Evolutionary conservation across 2,329 filamentous ascomycete genomes (phyloP).

Genomic region (Didymella pinodella): DNA sequence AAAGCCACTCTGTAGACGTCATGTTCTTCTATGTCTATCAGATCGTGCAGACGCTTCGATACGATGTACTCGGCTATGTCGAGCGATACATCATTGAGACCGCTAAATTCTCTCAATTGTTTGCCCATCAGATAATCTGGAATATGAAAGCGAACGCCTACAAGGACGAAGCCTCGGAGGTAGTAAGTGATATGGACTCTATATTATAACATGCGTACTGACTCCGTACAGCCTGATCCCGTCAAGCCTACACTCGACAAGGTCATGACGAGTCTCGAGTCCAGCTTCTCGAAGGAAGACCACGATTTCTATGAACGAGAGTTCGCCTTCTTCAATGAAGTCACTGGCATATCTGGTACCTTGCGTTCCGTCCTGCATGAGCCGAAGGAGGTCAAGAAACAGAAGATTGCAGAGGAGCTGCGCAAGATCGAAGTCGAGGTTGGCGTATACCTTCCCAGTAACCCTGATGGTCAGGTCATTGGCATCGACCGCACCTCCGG

Average conservation of each 20-base stretch:
- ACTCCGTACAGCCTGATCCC: constrained; percentile 72
- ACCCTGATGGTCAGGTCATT: constrained; percentile 95
- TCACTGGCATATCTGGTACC: constrained; percentile 94
- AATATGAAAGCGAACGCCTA: constrained; percentile 99
- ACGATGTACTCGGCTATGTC: constrained; percentile 92
- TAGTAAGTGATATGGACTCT: constrained; percentile 63
- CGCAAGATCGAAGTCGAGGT: constrained; percentile 97
- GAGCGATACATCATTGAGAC: constrained; percentile 97
- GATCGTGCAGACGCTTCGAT: constrained; percentile 92
- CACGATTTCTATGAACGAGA: constrained; percentile 90
- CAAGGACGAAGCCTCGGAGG: constrained; percentile 91
- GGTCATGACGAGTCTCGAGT: constrained; percentile 84
- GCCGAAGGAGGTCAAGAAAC: constrained; percentile 95
- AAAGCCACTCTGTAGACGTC: constrained; percentile 93
- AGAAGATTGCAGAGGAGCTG: constrained; percentile 98
- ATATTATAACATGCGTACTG: constrained; percentile 5
- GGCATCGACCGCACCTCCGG: constrained; percentile 98
- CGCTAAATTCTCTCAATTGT: constrained; percentile 95
- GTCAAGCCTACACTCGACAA: constrained; percentile 93
- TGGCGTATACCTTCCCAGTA: constrained; percentile 95
- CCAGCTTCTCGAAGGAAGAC: constrained; percentile 81
- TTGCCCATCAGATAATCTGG: constrained; percentile 99
- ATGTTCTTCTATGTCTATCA: constrained; percentile 99
- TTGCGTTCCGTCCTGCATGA: constrained; percentile 91
- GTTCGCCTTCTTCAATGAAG: constrained; percentile 97